Conservation (phyloP, 164 flowering plant genomes). For the Vitis rotundifolia region DNA sequence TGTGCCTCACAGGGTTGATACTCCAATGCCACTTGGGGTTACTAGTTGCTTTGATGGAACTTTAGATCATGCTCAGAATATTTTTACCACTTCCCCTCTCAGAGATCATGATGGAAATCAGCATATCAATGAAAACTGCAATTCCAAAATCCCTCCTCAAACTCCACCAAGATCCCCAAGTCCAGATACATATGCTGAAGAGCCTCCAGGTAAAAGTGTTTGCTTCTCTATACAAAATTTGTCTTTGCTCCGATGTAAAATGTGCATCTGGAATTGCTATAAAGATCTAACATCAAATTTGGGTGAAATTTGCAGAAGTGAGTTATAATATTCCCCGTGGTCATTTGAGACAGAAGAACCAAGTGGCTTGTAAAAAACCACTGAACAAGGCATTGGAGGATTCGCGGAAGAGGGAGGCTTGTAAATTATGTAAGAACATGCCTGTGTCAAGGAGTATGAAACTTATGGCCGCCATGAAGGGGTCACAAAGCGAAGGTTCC, state of each 20-base stretch:
- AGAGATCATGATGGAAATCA: conserved; percentile 4
- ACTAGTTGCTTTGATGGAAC: background rate
- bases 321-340: conserved; percentile 25
- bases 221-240: background rate
- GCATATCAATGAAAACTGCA: conserved; percentile 1
- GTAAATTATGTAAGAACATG: conserved; percentile 34
- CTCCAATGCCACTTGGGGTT: background rate
- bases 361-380: conserved; percentile 18
- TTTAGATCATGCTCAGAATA: background rate
- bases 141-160: conserved; percentile 9
- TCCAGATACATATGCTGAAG: conserved; percentile 34
- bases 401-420: conserved; percentile 38
- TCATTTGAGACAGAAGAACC: conserved; percentile 25
- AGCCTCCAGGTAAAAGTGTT: conserved; percentile 46
- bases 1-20: conserved; percentile 3
- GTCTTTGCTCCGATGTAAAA: too few species aligned
- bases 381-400: conserved; percentile 28
- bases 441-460: conserved; percentile 35
- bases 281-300: conserved; percentile 1
- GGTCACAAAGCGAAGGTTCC: conserved; percentile 30
- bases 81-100: background rate
- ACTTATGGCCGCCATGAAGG: conserved; percentile 35
- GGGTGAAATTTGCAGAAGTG: conserved; percentile 22
- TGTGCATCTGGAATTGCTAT: background rate
- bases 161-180: conserved; percentile 49